Evolutionary conservation across 441 rosid species (phyloP), one percentile per base, ranked within the genome.

Genomic region (Eutrema salsugineum): DNA sequence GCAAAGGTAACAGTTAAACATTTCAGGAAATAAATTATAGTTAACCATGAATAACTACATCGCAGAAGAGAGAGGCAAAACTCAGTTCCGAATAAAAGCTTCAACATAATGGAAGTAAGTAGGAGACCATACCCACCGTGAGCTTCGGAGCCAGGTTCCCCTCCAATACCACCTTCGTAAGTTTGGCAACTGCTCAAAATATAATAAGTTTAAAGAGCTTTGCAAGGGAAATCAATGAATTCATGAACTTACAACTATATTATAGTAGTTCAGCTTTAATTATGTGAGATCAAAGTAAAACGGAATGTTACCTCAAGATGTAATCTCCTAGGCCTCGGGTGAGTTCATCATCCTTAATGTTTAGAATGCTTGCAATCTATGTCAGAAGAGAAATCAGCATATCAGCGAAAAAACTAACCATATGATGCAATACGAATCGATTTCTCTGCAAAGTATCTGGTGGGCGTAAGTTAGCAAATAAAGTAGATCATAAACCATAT

Each of bases 101-200:
- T 35, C 53, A 33, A 42, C 60, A 28, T 27, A 40, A 75, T 39
- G 35, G 50, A 68, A 69, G 74, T 16, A 75, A 68, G 73, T 44
- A 35, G 38, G 66, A 62, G 59, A 74, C 78, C 94, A 69, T 91
- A 94, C 99, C 99, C 99, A 77, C 99, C 99, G 55, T 94, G 99
- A 84, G 97, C 97, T 86, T 94, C 99, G 63, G 93, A 84, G 77
- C 94, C 93, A 56, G 97, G 97, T 82, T 91, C 99, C 79, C 96
- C 97, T 22, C 88, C 86, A 80, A 94, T 90, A 55, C 99, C 99
- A 71, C 99, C 99, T 86, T 94, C 99, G 67, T 88, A 90, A 72
- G 97, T 94, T 83, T 91, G 99, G 82, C 95, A 94, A 78, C 97
- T 90, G 87, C 77, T 79, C 61, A 67, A 68, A 50, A 62, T 68